Evolutionary conservation across 176 grass and related monocot genomes (phyloP), one percentile per base, ranked within the genome.

Genomic region (Aegilops speltoides): DNA sequence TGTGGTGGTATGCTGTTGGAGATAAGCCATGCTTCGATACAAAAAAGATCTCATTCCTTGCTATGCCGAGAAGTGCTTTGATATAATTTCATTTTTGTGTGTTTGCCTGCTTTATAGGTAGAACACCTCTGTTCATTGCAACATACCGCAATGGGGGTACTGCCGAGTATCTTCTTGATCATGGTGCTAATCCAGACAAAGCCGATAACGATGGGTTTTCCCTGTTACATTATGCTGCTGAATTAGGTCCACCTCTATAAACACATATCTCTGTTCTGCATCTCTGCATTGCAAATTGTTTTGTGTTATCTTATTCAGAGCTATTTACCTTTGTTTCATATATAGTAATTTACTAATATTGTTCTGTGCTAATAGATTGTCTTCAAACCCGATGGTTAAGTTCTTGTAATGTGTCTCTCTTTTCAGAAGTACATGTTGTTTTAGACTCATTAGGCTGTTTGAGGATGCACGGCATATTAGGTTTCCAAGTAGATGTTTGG

Each of bases 81-180:
- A 43, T 73, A 73, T 73, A 73, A 45, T 73, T 23, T 73, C 37
- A 16, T 46, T 26, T 16, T 25, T 41, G 15, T 33, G 8, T 33
- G 65, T 17, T 68, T 68, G 71, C 26, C 12, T 46, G 38, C 40
- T 46, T 74, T 40, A 46, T 17, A 74, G 71, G 71, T 46, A 74
- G 71, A 74, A 74, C 71, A 74, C 71, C 71, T 46, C n/a, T 46
- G 40, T 46, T 74, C 1, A 16, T 26, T 25, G 6, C 71, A 46
- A 74, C 4, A 6, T 14, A 46, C 40, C 3, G 1, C 15, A 2
- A 74, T 26, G 38, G 24, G 40, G 38, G n/a, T 46, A 46, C 40
- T 74, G 71, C 23, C 6, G 25, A 45, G 71, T 74, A 46, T 74
- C 71, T 74, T 74, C 71, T 74, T 74, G 13, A 74, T 46, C 71